phyloP scores from a whole-genome alignment of 495 filamentous ascomycete species.

The Astrothelium macrocarpum region DNA sequence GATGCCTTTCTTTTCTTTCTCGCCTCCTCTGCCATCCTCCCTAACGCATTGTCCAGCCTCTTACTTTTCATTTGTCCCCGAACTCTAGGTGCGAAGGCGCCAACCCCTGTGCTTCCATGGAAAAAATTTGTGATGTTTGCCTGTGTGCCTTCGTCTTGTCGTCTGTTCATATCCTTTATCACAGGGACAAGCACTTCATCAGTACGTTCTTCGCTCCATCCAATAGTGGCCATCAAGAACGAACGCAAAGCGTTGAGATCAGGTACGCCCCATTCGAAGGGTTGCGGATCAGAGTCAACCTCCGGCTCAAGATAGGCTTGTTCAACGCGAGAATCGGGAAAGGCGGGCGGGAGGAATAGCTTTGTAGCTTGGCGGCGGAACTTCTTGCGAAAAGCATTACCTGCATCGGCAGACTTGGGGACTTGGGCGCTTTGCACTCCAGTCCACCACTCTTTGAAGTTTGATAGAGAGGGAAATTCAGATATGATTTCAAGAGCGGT shows the following conservation, averaged over 20 bases:
- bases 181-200: conserved; percentile 94
- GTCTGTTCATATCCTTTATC: conserved; percentile 83
- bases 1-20: conserved; percentile 23
- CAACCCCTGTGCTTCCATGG: conserved; percentile 48
- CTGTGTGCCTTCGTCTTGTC: conserved; percentile 83
- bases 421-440: conserved; percentile 54
- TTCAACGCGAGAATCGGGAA: conserved; percentile 65
- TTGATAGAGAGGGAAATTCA: conserved; percentile 62
- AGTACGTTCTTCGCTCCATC: conserved; percentile 81
- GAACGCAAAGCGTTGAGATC: conserved; percentile 76
- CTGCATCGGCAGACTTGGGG: conserved; percentile 43
- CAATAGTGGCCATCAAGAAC: conserved; percentile 88
- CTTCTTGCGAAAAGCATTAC: conserved; percentile 63
- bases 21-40: conserved; percentile 51
- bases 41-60: conserved; percentile 75
- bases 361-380: conserved; percentile 65
- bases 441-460: conserved; percentile 82
- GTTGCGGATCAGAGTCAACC: conserved; percentile 65
- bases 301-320: conserved; percentile 77
- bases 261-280: conserved; percentile 90
- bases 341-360: conserved; percentile 69
- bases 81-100: conserved; percentile 65
- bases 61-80: conserved; percentile 53
- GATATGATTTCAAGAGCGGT: conserved; percentile 85
- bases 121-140: conserved; percentile 93